Base-by-base conservation (phyloP, 2,329 filamentous ascomycete genomes). In the Colletotrichum euphorbiae region DNA sequence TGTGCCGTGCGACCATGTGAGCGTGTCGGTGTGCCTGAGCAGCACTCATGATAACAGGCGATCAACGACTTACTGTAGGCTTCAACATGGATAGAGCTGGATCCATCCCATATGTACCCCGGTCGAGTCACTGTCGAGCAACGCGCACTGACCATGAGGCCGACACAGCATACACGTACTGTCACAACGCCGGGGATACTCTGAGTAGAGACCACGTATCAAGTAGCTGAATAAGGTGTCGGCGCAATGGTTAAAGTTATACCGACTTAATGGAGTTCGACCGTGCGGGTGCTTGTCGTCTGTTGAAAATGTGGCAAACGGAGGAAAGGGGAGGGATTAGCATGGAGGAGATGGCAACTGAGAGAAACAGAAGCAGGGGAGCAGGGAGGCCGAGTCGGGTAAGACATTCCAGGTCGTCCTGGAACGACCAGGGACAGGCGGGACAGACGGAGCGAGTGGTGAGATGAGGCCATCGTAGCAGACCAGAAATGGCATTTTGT, bases 11-110 rank as follows among this genome's bases (percentile, higher is more conserved):
- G 66, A 60, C 54, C 61, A 40, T 38, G 55, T 51, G 61, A 55
- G 50, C 40, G 48, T 45, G 36, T 59, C 40, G 54, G 65, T 54
- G 54, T 69, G 54, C 66, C 55, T 69, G 66, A 60, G 66, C 61
- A 59, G 48, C 62, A 66, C 60, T 60, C 61, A 66, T 66, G 62
- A 67, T 46, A 67, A 56, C 56, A 40, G 61, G 62, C 56, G 67
- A 67, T 62, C 50, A 67, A 57, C 61, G 33, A 59, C 21, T 59
- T 59, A 67, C 62, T 69, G 67, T 67, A 62, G 67, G 62, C 62
- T 67, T 46, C 62, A 62, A 62, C 67, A 67, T 69, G 62, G 57
- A 62, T 69, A 21, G 50, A 57, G 67, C 62, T 55, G 62, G 50
- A 45, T 67, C 55, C 48, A 38, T 69, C 61, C 66, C 62, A 69